Evolutionary conservation across 441 rosid species (phyloP), one percentile per base, ranked within the genome.

Genomic region (Eutrema salsugineum): DNA sequence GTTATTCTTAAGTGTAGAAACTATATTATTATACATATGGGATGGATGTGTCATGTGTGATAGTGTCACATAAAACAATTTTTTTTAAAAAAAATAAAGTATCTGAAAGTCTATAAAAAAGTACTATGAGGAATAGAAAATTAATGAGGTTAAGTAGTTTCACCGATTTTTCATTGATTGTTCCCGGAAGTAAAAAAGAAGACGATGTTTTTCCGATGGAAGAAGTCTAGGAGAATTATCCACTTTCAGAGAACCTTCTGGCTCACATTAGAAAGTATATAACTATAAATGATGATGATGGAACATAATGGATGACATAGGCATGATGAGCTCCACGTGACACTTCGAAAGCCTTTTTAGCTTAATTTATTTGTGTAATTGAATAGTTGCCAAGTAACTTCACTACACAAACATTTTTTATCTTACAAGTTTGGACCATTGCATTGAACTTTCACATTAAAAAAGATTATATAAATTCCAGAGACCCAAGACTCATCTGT

Each of bases 361-460:
- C 48, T 63, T 63, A 44, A 14, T 30, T 39, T 17, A 54, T 16
- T 27, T 40, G 42, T 12, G 5, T 9, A 42, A 47, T 24, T 11
- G 51, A 70, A 56, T 16, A 70, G 65, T 64, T 56, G 42, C 71
- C 59, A 46, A 64, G 59, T 58, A 64, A 72, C 33, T 72, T 72
- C 70, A 56, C 43, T 28, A 58, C 33, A 9, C 40, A 63, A 27
- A 43, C 9, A 49, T 60, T 49, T 48, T 60, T 33, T n/a, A 2
- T 12, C 38, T 11, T 62, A 50, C 62, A 71, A 53, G 30, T 53
- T 67, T 71, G 64, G 50, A 16, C 16, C 50, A 54, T 63, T 63
- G 27, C 76, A 15, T 20, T 1, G 68, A 60, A 71, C 36, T 1
- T 71, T 71, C 75, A 61, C 20, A 12, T 8, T 33, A 20, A 64